Conservation (phyloP, 1,139 yeast genomes). For the Suhomyces coccinellae region DNA sequence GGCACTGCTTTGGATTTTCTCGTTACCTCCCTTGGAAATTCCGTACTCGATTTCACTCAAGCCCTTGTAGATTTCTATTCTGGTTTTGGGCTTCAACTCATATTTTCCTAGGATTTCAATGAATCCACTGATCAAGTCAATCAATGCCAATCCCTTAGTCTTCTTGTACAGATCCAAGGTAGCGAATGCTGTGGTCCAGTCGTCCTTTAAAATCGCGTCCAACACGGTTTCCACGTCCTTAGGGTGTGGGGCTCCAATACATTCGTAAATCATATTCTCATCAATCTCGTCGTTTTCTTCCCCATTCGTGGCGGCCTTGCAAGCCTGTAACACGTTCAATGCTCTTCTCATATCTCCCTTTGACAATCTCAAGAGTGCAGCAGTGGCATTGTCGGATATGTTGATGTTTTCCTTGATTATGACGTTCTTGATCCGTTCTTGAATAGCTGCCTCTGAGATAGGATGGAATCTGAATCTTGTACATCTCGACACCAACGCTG, state of each 20-base stretch:
- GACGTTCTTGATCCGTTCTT: conserved; percentile 65
- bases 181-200: conserved; percentile 77
- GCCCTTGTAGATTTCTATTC: conserved; percentile 64
- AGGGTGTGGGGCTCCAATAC: conserved; percentile 96
- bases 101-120: conserved; percentile 65
- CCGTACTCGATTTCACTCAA: conserved; percentile 88
- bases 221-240: conserved; percentile 74
- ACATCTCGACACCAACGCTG: conserved; percentile 92
- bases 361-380: conserved; percentile 66
- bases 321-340: conserved; percentile 89
- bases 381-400: conserved; percentile 58
- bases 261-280: conserved; percentile 79
- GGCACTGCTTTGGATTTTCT: conserved; percentile 86
- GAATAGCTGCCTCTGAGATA: conserved; percentile 63
- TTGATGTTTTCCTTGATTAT: conserved; percentile 64
- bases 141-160: conserved; percentile 81
- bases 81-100: conserved; percentile 61
- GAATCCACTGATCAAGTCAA: conserved; percentile 79
- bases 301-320: conserved; percentile 70
- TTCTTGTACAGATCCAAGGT: conserved; percentile 65
- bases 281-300: conserved; percentile 53
- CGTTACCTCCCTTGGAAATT: conserved; percentile 89
- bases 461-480: conserved; percentile 94
- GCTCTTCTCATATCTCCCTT: conserved; percentile 97
- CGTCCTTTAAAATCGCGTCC: conserved; percentile 77